Evolutionary conservation across 2,329 filamentous ascomycete genomes (phyloP).

Genomic region (Pyrenophora graminea): DNA sequence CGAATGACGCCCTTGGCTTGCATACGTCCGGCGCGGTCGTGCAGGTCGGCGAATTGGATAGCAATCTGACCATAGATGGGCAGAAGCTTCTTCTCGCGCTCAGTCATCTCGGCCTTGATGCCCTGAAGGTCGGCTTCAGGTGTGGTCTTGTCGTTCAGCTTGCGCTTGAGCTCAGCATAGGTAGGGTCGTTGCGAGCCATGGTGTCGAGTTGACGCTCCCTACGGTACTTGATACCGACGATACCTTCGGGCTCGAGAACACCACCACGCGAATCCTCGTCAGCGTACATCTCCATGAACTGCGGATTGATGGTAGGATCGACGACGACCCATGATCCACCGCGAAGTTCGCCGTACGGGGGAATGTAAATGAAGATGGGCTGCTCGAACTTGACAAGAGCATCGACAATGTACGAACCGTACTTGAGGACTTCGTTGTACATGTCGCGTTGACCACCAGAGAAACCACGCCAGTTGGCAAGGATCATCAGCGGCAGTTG

Average conservation of each 20-base stretch:
- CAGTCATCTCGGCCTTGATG: conserved; percentile 81
- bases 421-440: conserved; percentile 99
- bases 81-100: conserved; percentile 84
- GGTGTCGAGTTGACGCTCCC: conserved; percentile 94
- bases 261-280: conserved; percentile 91
- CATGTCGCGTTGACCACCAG: conserved; percentile 98
- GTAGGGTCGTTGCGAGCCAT: conserved; percentile 90
- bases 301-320: conserved; percentile 97
- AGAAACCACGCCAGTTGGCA: conserved; percentile 99
- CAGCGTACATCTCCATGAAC: conserved; percentile 99
- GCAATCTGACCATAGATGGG: conserved; percentile 95
- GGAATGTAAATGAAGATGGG: conserved; percentile 99
- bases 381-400: conserved; percentile 97
- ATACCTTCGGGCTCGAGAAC: conserved; percentile 98
- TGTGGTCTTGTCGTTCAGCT: conserved; percentile 69
- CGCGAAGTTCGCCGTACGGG: conserved; percentile 92
- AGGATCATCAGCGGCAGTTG: conserved; percentile 98
- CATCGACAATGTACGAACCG: conserved; percentile 97
- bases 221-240: conserved; percentile 97
- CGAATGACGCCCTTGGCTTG: conserved; percentile 96
- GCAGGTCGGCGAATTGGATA: conserved; percentile 95
- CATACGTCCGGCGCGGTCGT: conserved; percentile 97
- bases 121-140: conserved; percentile 73
- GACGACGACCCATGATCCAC: conserved; percentile 98
- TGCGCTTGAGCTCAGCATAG: conserved; percentile 83